These are phyloP conservation scores for Aquilaria malaccensis DNA, from an alignment of 345 rosid species.

Conservation along the genomic window DNA sequence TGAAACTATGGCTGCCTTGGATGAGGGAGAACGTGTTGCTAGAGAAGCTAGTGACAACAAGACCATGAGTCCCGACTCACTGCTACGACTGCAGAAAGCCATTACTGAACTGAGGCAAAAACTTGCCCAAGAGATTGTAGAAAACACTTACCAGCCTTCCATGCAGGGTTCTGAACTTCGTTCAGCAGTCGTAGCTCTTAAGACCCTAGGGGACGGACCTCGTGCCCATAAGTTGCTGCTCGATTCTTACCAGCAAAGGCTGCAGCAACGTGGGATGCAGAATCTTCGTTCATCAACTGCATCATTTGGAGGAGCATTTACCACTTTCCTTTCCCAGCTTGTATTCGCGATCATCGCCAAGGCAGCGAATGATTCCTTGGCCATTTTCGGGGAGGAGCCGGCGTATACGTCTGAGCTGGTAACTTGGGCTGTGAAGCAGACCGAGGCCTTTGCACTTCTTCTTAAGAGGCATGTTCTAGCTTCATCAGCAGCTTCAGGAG, in stretches of 20 bases:
- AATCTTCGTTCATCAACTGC: constrained; percentile 45
- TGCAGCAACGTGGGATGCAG: constrained; percentile 49
- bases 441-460: constrained; percentile 49
- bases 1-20: constrained; percentile 69
- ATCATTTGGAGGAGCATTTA: constrained; percentile 47
- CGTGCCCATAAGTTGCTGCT: constrained; percentile 74
- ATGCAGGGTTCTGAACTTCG: constrained; percentile 69
- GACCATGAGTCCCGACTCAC: constrained; percentile 33
- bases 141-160: constrained; percentile 52
- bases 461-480: constrained; percentile 66
- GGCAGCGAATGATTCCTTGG: constrained; percentile 70
- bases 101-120: constrained; percentile 58
- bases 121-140: constrained; percentile 71
- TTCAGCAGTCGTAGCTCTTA: constrained; percentile 55
- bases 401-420: constrained; percentile 86
- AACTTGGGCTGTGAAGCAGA: constrained; percentile 89
- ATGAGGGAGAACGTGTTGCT: constrained; percentile 55
- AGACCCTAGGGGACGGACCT: constrained; percentile 75
- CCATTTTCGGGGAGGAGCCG: constrained; percentile 75
- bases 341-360: constrained; percentile 80
- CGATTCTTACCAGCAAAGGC: constrained; percentile 50
- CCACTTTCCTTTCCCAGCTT: constrained; percentile 62
- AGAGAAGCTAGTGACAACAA: constrained; percentile 33
- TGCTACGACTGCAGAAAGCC: constrained; percentile 34
- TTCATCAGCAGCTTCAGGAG: constrained; percentile 70